Evolutionary conservation across 345 rosid genomes (phyloP), one percentile per base, ranked within the genome.

Genomic region (Rhodomyrtus tomentosa): DNA sequence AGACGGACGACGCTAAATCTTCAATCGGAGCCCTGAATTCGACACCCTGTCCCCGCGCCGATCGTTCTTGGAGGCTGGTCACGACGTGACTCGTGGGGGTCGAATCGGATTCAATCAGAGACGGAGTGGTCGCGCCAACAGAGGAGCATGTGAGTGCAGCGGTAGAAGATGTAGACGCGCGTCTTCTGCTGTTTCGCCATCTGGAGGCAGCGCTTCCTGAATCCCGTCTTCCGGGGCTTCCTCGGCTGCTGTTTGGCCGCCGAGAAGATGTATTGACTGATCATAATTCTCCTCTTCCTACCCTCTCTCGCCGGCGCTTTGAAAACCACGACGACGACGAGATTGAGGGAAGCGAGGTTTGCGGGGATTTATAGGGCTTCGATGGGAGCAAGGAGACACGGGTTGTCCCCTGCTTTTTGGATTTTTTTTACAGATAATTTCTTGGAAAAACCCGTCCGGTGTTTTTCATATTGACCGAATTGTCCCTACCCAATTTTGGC

Each of bases 111-210:
- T 49, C 83, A 50, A 40, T 51, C 82, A 22, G 29, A 54, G 80
- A n/a, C 21, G 29, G 83, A 42, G 32, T 50, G 55, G 52, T 85
- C 59, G 32, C 59, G 40, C 98, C 98, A 96, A 38, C 96, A 95
- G 16, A 96, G 88, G 51, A 96, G 93, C 98, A 96, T 95, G 81
- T 91, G 90, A 89, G 93, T 84, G 89, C 98, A 96, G 15, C 98
- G 96, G 20, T 93, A 91, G 3, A 96, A 89, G 83, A 95, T 95
- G 84, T 94, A 96, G 83, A 94, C 89, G 5, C 98, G 93, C 73
- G 96, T 93, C 87, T 93, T 94, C 79, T 93, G 98, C 56, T 96
- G 98, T 85, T 94, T 96, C 6, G 89, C 94, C 93, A 94, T 87
- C n/a, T 25, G 45, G 86, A 90, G 83, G 32, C 95, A 93, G 76